Conservation (phyloP, 306 rosid genomes). For the peach (Prunus persica) region Prunus_persica_NCBIv2 NC_034010.1:26020001-26020500, state of each 20-base stretch:
- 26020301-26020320: constrained; percentile 19
- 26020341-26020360: constrained; percentile 69
- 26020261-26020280: constrained; percentile 23
- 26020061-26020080: not conserved
- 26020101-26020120: not conserved
- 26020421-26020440: constrained; percentile 76
- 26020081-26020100: constrained; percentile 8
- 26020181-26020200: constrained; percentile 49
- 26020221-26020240: constrained; percentile 54
- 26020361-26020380: constrained; percentile 51
- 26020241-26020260: constrained; percentile 66
- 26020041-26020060: not conserved
- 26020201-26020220: constrained; percentile 54
- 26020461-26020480: constrained; percentile 77
- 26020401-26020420: constrained; percentile 62
- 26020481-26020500: constrained; percentile 72
- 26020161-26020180: constrained; percentile 92
- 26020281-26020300: constrained; percentile 22
- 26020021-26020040: constrained; percentile 5
- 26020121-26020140: constrained; percentile 77
- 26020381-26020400: constrained; percentile 32
- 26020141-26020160: constrained; percentile 99
- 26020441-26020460: constrained; percentile 66
- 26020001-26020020: constrained; percentile 15
- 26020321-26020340: constrained; percentile 43